Percentiles rank a stretch among this genome's conserved stretches.
Conservation (phyloP, 768 basidiomycete genomes). For the Hebeloma cylindrosporum region DNA sequence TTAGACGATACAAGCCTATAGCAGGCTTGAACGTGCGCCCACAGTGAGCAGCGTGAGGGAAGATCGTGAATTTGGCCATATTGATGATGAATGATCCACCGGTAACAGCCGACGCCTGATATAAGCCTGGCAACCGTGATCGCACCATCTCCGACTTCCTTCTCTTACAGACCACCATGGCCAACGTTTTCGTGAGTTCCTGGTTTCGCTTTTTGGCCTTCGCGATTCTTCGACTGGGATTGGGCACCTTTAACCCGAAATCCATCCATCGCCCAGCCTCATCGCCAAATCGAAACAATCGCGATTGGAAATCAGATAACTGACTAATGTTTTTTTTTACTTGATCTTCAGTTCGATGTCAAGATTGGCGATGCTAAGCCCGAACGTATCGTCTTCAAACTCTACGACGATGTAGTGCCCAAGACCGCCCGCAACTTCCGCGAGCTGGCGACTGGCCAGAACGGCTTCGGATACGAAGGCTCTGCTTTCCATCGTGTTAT, state of each 20-base stretch:
- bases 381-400: conserved; percentile 79
- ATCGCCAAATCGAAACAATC: neutral
- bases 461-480: conserved; percentile 74
- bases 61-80: too few relatives aligned
- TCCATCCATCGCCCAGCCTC: conserved; percentile 1
- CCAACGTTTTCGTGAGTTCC: conserved; percentile 31
- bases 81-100: too few relatives aligned
- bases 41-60: too few relatives aligned
- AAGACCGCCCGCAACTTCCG: conserved; percentile 85
- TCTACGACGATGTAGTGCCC: conserved; percentile 79
- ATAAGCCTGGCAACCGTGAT: too few relatives aligned
- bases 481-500: conserved; percentile 84
- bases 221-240: neutral
- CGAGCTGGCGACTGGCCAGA: conserved; percentile 75
- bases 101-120: too few relatives aligned
- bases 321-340: conserved; percentile 4
- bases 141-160: too few relatives aligned
- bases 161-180: too few relatives aligned
- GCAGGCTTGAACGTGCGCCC: too few relatives aligned
- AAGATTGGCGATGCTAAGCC: conserved; percentile 37
- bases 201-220: neutral
- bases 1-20: too few relatives aligned
- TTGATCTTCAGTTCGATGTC: conserved; percentile 69
- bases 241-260: conserved; percentile 2
- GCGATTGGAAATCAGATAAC: conserved; percentile 6